A percentile compares a stretch with the other conserved stretches of the same genome.
These are phyloP conservation scores for Moesziomyces globuligerus DNA, from an alignment of 1,284 basidiomycete genomes.

Conservation along the genomic window DNA sequence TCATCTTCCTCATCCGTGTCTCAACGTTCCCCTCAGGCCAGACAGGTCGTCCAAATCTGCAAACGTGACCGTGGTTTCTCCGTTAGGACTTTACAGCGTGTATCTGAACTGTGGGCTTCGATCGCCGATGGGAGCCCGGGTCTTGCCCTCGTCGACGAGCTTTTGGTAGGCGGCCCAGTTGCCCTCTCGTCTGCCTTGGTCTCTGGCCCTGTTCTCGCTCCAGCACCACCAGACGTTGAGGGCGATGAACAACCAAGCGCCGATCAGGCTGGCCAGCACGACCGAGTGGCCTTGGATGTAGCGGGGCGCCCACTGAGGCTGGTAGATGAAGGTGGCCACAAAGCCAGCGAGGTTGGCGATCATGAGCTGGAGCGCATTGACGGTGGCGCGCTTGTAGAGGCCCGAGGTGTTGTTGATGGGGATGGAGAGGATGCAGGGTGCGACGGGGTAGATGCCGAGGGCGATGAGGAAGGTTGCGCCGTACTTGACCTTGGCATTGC, in stretches of 20 bases:
- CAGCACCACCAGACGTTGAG: slow-evolving; percentile 49
- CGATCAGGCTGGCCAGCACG: slow-evolving; percentile 60
- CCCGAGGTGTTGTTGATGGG: slow-evolving; percentile 61
- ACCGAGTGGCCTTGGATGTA: slow-evolving; percentile 64
- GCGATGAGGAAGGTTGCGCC: slow-evolving; percentile 65
- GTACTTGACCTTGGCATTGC: slow-evolving; percentile 50
- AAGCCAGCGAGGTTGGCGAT: slow-evolving; percentile 67
- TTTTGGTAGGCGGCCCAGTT: slow-evolving; percentile 43
- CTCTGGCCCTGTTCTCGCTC: slow-evolving; percentile 51
- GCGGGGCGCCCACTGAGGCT: slow-evolving; percentile 49
- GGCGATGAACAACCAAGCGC: slow-evolving; percentile 61
- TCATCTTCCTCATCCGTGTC: too few relatives aligned
- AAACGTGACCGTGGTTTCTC: too few relatives aligned
- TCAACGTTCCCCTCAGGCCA: too few relatives aligned
- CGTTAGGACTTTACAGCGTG: slow-evolving; percentile 33
- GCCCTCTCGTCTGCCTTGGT: slow-evolving; percentile 43
- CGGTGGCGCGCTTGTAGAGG: slow-evolving; percentile 63
- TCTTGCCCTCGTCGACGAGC: slow-evolving; percentile 47
- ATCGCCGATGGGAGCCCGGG: slow-evolving; percentile 55
- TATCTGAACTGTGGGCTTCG: slow-evolving; percentile 45
- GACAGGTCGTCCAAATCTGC: too few relatives aligned
- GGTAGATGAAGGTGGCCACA: slow-evolving; percentile 66
- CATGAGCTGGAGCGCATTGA: slow-evolving; percentile 65
- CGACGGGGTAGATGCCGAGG: slow-evolving; percentile 60
- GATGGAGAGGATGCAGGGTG: slow-evolving; percentile 59